Conservation (phyloP, 164 flowering plant species). For the Stephania cephalantha region DNA sequence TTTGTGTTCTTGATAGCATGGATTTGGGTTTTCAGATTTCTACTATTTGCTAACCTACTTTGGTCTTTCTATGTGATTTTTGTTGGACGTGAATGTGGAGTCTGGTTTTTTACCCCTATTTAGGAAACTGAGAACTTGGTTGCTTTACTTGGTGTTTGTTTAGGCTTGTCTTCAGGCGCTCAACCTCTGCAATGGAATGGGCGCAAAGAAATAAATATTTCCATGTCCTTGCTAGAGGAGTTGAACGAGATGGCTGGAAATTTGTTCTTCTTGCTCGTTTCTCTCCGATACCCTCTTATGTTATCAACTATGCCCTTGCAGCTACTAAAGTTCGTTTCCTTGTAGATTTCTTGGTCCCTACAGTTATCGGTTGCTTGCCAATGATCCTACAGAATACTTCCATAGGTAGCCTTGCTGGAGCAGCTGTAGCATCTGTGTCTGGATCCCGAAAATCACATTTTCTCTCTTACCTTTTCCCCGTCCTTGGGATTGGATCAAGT, state of each 20-base stretch:
- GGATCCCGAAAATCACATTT: constrained; percentile 53
- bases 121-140: not conserved
- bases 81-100: not conserved
- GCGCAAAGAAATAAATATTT: constrained; percentile 65
- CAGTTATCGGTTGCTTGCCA: constrained; percentile 78
- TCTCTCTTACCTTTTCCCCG: constrained; percentile 69
- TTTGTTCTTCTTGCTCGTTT: constrained; percentile 97
- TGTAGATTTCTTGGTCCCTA: constrained; percentile 81
- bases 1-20: not conserved
- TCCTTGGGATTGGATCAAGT: constrained; percentile 76
- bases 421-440: constrained; percentile 72
- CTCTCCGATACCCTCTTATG: constrained; percentile 91
- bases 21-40: not conserved
- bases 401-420: constrained; percentile 85
- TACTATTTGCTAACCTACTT: not conserved
- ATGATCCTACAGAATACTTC: constrained; percentile 96
- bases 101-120: not conserved
- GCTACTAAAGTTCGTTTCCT: constrained; percentile 79
- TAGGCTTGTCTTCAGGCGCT: constrained; percentile 66
- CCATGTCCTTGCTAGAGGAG: constrained; percentile 61
- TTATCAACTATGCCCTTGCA: constrained; percentile 87
- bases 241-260: constrained; percentile 90
- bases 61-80: not conserved
- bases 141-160: constrained; percentile 8
- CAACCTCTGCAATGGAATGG: constrained; percentile 73